phyloP scores from a whole-genome alignment of 2,329 filamentous ascomycete species.

The Ophiostoma australiae region DNA sequence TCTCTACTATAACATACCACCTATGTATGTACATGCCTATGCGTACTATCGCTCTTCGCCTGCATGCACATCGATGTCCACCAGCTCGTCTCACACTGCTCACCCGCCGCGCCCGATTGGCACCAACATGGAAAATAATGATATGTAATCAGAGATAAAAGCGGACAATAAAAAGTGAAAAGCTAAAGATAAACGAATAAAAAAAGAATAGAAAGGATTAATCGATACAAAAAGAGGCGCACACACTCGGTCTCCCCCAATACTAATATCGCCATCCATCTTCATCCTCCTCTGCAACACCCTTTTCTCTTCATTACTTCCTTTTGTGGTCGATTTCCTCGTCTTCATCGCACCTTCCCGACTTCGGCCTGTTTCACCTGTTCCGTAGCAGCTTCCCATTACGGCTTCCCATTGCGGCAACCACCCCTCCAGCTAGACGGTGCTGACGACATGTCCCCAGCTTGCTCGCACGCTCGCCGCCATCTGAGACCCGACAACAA shows the following conservation, averaged over 20 bases:
- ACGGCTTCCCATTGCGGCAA: background rate
- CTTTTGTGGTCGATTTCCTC: background rate
- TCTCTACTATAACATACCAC: background rate
- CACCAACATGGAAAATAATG: background rate
- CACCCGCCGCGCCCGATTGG: constrained; percentile 15
- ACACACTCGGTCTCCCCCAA: background rate
- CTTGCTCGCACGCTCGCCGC: background rate
- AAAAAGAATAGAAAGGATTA: background rate
- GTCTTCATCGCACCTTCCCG: background rate
- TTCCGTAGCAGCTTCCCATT: background rate
- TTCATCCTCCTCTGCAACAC: background rate
- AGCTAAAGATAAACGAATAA: no score
- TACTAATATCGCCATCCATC: background rate
- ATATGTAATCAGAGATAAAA: background rate
- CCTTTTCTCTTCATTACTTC: background rate
- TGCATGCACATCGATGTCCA: background rate
- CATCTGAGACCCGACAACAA: constrained; percentile 10
- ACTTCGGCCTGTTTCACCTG: background rate
- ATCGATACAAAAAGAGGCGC: background rate
- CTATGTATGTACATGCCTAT: background rate
- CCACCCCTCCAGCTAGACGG: constrained; percentile 1
- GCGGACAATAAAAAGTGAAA: no score
- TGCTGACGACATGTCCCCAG: constrained; percentile 1
- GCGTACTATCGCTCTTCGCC: background rate
- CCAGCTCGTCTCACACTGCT: constrained; percentile 12